These are phyloP conservation scores for Boletus speciosus DNA, from an alignment of 768 basidiomycete species.

Conservation along the genomic window DNA sequence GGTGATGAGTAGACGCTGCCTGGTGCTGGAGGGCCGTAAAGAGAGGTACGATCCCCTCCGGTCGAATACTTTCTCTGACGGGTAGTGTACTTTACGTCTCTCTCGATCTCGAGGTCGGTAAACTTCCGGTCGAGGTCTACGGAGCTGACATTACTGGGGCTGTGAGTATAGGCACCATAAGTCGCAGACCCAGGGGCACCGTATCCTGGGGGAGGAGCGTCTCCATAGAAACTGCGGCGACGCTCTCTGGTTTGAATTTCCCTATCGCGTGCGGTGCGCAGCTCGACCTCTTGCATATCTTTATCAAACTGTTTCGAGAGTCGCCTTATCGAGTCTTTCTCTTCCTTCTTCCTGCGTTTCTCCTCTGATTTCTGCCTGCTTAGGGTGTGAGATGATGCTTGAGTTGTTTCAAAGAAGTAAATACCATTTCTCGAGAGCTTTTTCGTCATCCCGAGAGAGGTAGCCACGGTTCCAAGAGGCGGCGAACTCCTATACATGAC, in stretches of 20 bases:
- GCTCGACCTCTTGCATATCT: constrained; percentile 50
- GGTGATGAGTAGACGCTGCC: constrained; percentile 23
- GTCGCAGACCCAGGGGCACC: constrained; percentile 18
- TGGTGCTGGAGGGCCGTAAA: constrained; percentile 15
- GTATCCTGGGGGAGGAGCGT: constrained; percentile 30
- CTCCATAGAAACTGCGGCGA: constrained; percentile 51
- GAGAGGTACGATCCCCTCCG: constrained; percentile 31
- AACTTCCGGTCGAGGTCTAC: constrained; percentile 41
- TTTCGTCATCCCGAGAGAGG: constrained; percentile 39
- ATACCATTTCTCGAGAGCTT: constrained; percentile 46
- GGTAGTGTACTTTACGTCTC: constrained; percentile 28
- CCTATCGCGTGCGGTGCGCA: constrained; percentile 54
- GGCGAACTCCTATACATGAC: constrained; percentile 48
- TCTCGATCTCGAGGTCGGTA: constrained; percentile 30
- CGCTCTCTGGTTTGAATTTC: constrained; percentile 50
- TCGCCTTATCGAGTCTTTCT: constrained; percentile 39
- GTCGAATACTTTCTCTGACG: constrained; percentile 48
- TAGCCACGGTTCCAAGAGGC: constrained; percentile 52
- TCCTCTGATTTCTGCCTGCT: constrained; percentile 49
- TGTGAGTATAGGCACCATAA: constrained; percentile 26
- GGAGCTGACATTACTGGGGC: constrained; percentile 16
- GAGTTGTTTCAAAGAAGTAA: constrained; percentile 1
- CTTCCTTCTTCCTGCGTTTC: constrained; percentile 52
- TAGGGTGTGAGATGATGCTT: constrained; percentile 11
- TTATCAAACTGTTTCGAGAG: constrained; percentile 37